Percentiles rank a stretch among this genome's conserved stretches.
These are phyloP conservation scores for Globisporangium paddicum DNA, from an alignment of 352 stramenopile species.

Conservation along the genomic window DNA sequence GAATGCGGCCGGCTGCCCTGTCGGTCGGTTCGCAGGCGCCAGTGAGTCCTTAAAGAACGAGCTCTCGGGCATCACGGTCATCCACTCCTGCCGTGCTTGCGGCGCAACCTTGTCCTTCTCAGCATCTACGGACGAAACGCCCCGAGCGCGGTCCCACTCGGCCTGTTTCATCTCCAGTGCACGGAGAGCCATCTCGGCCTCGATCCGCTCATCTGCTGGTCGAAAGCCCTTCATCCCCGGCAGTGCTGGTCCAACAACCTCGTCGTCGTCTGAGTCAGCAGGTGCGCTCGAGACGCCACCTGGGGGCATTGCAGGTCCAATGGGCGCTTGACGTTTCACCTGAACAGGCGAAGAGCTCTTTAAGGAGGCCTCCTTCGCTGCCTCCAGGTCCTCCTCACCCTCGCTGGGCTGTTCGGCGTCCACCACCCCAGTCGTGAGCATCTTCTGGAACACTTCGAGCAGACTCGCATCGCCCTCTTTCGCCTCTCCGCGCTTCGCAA, in stretches of 20 bases:
- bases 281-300: constrained; percentile 1
- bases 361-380: neutral
- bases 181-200: constrained; percentile 64
- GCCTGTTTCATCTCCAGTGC: constrained; percentile 57
- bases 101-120: constrained; percentile 6
- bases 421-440: constrained; percentile 24
- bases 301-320: constrained; percentile 52
- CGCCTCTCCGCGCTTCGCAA: constrained; percentile 25
- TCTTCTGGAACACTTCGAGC: constrained; percentile 45
- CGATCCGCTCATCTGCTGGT: constrained; percentile 54
- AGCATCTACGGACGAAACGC: constrained; percentile 7
- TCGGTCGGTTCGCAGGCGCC: constrained; percentile 35
- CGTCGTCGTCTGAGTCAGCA: constrained; percentile 35
- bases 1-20: constrained; percentile 60
- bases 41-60: constrained; percentile 72
- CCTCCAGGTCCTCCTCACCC: neutral
- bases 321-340: constrained; percentile 22
- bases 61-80: constrained; percentile 81
- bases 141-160: constrained; percentile 49
- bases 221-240: constrained; percentile 79
- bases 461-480: constrained; percentile 23
- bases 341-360: neutral
- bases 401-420: neutral
- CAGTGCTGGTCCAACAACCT: constrained; percentile 65
- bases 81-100: constrained; percentile 67